Conservation (phyloP, 495 filamentous ascomycete genomes). For the Friedmanniomyces simplex region DNA sequence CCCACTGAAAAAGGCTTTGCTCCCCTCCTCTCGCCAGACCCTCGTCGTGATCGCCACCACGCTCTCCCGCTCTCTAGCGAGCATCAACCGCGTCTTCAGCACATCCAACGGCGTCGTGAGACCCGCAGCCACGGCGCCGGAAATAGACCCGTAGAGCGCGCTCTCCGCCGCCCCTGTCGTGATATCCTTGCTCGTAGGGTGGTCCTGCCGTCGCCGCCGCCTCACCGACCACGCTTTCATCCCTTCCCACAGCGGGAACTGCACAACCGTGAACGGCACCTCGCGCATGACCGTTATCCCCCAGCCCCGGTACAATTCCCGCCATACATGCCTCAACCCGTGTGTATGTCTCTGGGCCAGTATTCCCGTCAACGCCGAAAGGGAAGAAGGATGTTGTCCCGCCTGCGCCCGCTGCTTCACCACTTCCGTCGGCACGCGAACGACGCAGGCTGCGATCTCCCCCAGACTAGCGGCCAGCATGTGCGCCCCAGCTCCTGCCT, state of each 20-base stretch:
- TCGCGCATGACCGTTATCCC: slow-evolving; percentile 86
- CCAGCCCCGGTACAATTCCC: slow-evolving; percentile 84
- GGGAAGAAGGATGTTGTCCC: slow-evolving; percentile 52
- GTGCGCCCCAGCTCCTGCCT: slow-evolving; percentile 44
- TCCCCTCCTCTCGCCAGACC: slow-evolving; percentile 60
- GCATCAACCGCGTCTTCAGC: slow-evolving; percentile 92
- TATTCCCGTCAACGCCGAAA: slow-evolving; percentile 57
- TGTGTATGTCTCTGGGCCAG: slow-evolving; percentile 40
- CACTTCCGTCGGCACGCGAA: slow-evolving; percentile 91
- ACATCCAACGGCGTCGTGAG: slow-evolving; percentile 92
- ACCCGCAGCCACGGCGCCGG: slow-evolving; percentile 77
- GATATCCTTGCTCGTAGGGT: slow-evolving; percentile 34
- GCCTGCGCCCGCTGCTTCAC: slow-evolving; percentile 95
- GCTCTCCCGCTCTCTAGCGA: slow-evolving; percentile 50
- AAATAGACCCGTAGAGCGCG: slow-evolving; percentile 72
- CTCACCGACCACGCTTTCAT: slow-evolving; percentile 47
- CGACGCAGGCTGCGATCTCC: slow-evolving; percentile 84
- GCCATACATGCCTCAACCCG: slow-evolving; percentile 49
- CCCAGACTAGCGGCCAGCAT: slow-evolving; percentile 83
- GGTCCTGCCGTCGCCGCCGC: slow-evolving; percentile 7
- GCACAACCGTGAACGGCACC: slow-evolving; percentile 92
- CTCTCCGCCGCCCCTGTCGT: slow-evolving; percentile 65
- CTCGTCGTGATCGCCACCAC: slow-evolving; percentile 49
- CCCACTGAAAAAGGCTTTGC: slow-evolving; percentile 73
- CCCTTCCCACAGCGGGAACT: slow-evolving; percentile 94